These are phyloP conservation scores for Podochytrium sp. DNA, from an alignment of 192 early-diverging fungal species.

Conservation along the genomic window DNA sequence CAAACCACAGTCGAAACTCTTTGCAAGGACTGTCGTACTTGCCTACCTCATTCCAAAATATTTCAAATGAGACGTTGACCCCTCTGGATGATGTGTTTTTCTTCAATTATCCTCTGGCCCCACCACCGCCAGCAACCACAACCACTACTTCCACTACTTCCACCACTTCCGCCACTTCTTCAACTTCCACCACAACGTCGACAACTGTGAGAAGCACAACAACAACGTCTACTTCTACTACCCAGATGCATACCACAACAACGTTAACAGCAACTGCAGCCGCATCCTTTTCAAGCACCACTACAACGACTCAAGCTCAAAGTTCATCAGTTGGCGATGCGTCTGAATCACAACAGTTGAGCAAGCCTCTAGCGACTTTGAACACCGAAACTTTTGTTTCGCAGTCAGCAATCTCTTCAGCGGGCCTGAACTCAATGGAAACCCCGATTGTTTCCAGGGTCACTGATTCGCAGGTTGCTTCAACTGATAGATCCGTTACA, in stretches of 20 bases:
- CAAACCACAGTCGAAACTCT: constrained; percentile 2
- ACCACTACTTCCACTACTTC: neutral
- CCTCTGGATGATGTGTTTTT: neutral
- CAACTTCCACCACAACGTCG: neutral
- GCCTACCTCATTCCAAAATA: neutral
- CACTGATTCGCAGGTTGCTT: too few relatives aligned
- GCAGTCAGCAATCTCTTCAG: too few relatives aligned
- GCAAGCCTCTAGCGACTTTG: too few relatives aligned
- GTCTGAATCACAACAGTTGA: too few relatives aligned
- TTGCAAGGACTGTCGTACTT: neutral
- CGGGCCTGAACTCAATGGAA: too few relatives aligned
- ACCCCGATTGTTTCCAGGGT: too few relatives aligned
- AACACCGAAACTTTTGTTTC: too few relatives aligned
- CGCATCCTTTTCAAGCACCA: neutral
- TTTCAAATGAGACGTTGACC: neutral
- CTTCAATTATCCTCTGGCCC: constrained; percentile 22
- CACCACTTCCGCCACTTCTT: neutral
- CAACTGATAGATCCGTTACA: too few relatives aligned
- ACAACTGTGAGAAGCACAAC: neutral
- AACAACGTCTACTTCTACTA: neutral
- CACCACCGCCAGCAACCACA: neutral
- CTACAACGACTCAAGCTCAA: too few relatives aligned
- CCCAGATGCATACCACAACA: neutral
- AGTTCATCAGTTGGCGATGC: too few relatives aligned
- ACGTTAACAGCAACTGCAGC: neutral